Percentiles rank a stretch among this genome's conserved stretches.
These are phyloP conservation scores for Stephania cephalantha DNA, from an alignment of 164 flowering plant genomes.

Conservation along the genomic window DNA sequence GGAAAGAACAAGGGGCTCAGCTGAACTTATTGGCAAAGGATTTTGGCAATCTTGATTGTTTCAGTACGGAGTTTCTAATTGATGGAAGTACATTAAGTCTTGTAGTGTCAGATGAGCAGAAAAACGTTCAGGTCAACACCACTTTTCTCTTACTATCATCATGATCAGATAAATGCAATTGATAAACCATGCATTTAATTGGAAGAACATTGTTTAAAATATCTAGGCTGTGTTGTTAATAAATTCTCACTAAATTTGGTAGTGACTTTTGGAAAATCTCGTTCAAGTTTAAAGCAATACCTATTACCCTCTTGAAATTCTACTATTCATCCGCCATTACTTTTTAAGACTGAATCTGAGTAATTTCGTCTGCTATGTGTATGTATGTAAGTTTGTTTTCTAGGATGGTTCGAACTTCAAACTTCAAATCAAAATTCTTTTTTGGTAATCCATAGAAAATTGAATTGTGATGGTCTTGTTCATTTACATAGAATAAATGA, in stretches of 20 bases:
- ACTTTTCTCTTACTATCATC: background rate
- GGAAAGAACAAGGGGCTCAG: constrained; percentile 98
- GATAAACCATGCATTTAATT: background rate
- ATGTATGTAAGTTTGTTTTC: background rate
- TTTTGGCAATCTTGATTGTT: constrained; percentile 91
- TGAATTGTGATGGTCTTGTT: background rate
- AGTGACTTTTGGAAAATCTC: no score
- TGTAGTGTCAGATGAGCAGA: constrained; percentile 85
- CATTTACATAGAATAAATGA: background rate
- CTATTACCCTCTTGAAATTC: background rate
- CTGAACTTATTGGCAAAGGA: constrained; percentile 86
- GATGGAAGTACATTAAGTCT: constrained; percentile 94
- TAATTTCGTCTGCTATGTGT: no score
- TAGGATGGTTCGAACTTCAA: background rate
- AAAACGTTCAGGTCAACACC: constrained; percentile 76
- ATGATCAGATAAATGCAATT: background rate
- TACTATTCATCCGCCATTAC: no score
- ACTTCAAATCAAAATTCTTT: background rate
- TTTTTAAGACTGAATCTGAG: no score
- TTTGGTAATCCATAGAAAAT: background rate
- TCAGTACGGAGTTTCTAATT: constrained; percentile 87
- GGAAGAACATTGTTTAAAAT: background rate
- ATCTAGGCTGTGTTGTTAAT: background rate
- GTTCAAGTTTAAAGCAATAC: background rate
- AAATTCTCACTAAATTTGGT: background rate